These are phyloP conservation scores for Stentor roeselii DNA, from an alignment of 73 alveolate genomes.

Conservation along the genomic window DNA sequence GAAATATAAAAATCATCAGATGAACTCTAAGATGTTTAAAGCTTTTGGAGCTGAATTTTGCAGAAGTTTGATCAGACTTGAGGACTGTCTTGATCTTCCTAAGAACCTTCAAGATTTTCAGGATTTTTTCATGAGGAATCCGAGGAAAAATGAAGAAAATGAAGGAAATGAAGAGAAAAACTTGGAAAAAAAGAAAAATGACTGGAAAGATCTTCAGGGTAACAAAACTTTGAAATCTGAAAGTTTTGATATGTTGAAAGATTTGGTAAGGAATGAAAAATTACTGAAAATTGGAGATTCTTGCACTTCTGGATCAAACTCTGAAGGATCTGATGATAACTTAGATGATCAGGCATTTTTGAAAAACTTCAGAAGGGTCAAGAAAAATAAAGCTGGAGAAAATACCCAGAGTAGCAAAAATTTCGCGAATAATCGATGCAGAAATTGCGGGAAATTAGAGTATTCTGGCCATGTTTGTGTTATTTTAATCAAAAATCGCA, in stretches of 20 bases:
- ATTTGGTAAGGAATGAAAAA: neutral
- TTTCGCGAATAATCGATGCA: neutral
- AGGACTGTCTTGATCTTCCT: neutral
- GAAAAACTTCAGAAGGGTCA: neutral
- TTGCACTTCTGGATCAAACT: neutral
- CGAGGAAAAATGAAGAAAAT: neutral
- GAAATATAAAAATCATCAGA: neutral
- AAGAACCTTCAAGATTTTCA: neutral
- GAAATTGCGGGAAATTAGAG: neutral
- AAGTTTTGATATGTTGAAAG: neutral
- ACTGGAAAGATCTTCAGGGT: neutral
- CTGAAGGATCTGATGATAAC: conserved; percentile 17
- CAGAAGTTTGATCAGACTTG: neutral
- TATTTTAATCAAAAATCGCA: too few relatives aligned
- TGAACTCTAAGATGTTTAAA: neutral
- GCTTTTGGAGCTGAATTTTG: conserved; percentile 2
- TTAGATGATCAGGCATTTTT: neutral
- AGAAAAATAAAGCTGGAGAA: neutral
- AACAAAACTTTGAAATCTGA: too few relatives aligned
- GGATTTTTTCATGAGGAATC: neutral
- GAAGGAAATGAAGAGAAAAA: neutral
- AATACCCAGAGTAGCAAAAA: neutral
- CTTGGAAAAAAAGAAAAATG: neutral
- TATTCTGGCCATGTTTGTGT: neutral
- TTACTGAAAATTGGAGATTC: neutral